Base-by-base conservation (phyloP, 2,329 filamentous ascomycete species). In the Gliomastix tumulicola region DNA sequence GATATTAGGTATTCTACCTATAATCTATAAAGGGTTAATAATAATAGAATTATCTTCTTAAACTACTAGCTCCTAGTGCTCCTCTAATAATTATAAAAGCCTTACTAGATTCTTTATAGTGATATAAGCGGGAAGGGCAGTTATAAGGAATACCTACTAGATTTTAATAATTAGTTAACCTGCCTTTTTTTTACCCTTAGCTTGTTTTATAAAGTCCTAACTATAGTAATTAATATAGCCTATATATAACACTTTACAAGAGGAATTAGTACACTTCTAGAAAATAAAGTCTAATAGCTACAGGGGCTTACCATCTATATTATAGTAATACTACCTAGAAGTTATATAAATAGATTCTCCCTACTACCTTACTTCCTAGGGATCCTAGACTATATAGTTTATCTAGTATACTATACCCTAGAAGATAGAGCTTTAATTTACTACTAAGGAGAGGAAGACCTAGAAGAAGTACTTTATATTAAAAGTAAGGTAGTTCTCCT, bases 361-460 rank as follows among this genome's bases (percentile, higher is more conserved):
- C 11, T 31, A 31, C 11, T 31, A 31, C 8, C 9, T 12, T 9
- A 17, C 16, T 31, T 31, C 8, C 11, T 31, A 31, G 9, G 16
- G 11, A 9, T 31, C 11, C 9, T 12, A n/a, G 25, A 28, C 25
- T 28, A 8, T 12, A 15, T 9, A 28, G 6, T 28, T 13, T 28
- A 6, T 13, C 8, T 5, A 28, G 12, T 13, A 13, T 8, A 28
- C 12, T 28, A 12, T 28, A 28, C 15, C 6, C 15, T 8, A 28
- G 25, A 28, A 28, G 12, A 41, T 30, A 36, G 36, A 30, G 32
- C 32, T 39, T 40, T 5, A 31, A 27, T 25, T 35, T n/a, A n/a
- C 19, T 28, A 13, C n/a, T n/a, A n/a, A n/a, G n/a, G n/a, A n/a
- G n/a, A n/a, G n/a, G n/a, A n/a, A n/a, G n/a, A n/a, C n/a, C n/a